These are phyloP conservation scores for Epichloe amarillans DNA, from an alignment of 2,329 filamentous ascomycete genomes.

Conservation along the genomic window DNA sequence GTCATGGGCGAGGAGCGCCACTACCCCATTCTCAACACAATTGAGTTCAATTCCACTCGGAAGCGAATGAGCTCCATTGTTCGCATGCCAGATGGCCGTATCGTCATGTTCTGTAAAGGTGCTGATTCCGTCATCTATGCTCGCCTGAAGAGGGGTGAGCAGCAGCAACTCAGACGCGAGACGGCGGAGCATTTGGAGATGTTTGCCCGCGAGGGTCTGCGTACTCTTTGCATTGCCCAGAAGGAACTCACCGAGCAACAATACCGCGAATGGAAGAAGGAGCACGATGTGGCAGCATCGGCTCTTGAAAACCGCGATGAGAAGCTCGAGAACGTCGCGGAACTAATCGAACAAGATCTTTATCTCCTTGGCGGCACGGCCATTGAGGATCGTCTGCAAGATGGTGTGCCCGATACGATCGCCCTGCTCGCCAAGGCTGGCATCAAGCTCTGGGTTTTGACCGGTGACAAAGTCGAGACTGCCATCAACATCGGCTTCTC, in stretches of 20 bases:
- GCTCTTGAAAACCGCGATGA: conserved; percentile 80
- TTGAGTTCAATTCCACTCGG: conserved; percentile 93
- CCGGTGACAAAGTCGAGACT: conserved; percentile 96
- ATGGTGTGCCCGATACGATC: conserved; percentile 93
- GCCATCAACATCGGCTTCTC: conserved; percentile 99
- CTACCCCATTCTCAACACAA: conserved; percentile 81
- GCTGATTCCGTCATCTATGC: conserved; percentile 97
- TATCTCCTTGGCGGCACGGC: conserved; percentile 84
- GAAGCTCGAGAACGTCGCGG: conserved; percentile 79
- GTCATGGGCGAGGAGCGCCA: conserved; percentile 73
- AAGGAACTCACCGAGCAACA: conserved; percentile 68
- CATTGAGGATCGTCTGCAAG: conserved; percentile 92
- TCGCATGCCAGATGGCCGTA: conserved; percentile 80
- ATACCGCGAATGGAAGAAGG: conserved; percentile 71
- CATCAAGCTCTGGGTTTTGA: conserved; percentile 97
- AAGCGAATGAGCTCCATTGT: conserved; percentile 98
- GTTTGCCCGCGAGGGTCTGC: conserved; percentile 88
- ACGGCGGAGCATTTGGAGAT: conserved; percentile 94
- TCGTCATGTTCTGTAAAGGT: conserved; percentile 91
- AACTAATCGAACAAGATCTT: conserved; percentile 81
- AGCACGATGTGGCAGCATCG: conserved; percentile 77
- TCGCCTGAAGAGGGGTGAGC: conserved; percentile 71
- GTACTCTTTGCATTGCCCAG: conserved; percentile 88
- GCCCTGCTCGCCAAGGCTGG: conserved; percentile 80
- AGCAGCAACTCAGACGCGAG: conserved; percentile 64